Evolutionary conservation across 108 stramenopile genomes (phyloP).

Genomic region (Parietichytrium sp.): DNA sequence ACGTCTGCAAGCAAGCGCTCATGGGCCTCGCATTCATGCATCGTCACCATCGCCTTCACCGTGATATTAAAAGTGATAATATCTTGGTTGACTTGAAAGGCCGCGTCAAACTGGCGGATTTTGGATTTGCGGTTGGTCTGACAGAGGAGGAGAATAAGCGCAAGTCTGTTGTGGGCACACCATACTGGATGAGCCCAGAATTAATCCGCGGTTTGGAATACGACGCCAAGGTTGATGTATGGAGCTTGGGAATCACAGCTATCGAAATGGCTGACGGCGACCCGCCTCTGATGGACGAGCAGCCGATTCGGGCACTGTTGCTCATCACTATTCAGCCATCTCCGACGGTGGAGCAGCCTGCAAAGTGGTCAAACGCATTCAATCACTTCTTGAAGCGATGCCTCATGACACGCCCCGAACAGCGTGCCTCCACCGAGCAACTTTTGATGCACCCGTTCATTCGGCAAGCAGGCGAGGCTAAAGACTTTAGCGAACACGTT

Average conservation of each 20-base stretch:
- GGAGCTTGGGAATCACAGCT: conserved; percentile 67
- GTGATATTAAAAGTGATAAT: conserved; percentile 72
- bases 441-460: conserved; percentile 68
- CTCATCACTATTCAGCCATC: conserved; percentile 63
- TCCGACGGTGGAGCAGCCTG: conserved; percentile 54
- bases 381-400: conserved; percentile 60
- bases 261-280: conserved; percentile 71
- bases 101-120: conserved; percentile 68
- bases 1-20: conserved; percentile 58
- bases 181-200: conserved; percentile 73
- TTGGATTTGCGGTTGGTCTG: conserved; percentile 65
- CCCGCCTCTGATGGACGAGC: conserved; percentile 66
- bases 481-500: neutral
- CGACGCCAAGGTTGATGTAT: conserved; percentile 69
- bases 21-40: conserved; percentile 64
- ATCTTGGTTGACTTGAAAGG: conserved; percentile 56
- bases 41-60: conserved; percentile 60
- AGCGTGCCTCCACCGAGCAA: conserved; percentile 63
- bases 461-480: too few relatives aligned
- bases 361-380: conserved; percentile 57
- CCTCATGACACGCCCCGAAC: conserved; percentile 47
- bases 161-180: conserved; percentile 67
- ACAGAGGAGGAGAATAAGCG: conserved; percentile 60
- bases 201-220: conserved; percentile 63
- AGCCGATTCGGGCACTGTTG: conserved; percentile 65